Conservation (phyloP, 1,284 basidiomycete genomes). For the Cystobasidium sp. region DNA sequence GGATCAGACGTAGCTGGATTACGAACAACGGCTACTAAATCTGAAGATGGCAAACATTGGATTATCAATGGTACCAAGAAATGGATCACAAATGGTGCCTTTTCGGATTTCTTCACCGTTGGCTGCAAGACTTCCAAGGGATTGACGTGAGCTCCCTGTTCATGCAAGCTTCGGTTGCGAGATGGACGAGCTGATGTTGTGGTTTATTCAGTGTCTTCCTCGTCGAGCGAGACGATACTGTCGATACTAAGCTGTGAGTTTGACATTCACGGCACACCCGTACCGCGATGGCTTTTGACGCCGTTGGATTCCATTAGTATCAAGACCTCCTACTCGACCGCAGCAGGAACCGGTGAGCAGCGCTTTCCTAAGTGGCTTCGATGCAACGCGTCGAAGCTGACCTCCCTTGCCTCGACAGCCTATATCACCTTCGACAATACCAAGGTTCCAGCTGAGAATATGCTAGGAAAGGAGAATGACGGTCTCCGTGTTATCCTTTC, state of each 20-base stretch:
- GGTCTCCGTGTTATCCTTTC: slow-evolving; percentile 57
- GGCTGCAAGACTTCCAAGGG: slow-evolving; percentile 39
- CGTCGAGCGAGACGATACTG: slow-evolving; percentile 41
- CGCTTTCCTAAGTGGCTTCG: not conserved
- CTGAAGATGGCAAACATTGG: slow-evolving; percentile 72
- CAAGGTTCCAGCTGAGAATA: slow-evolving; percentile 59
- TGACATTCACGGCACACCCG: no score
- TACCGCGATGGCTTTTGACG: no score
- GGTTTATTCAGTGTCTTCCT: slow-evolving; percentile 25
- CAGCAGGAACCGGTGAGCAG: slow-evolving; percentile 42
- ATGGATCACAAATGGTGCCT: slow-evolving; percentile 57
- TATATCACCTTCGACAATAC: slow-evolving; percentile 48
- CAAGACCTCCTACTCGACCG: slow-evolving; percentile 50
- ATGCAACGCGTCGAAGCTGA: not conserved
- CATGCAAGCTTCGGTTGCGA: not conserved
- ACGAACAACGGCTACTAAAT: slow-evolving; percentile 77
- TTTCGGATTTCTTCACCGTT: slow-evolving; percentile 39
- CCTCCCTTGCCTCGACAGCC: not conserved
- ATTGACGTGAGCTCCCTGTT: slow-evolving; percentile 8
- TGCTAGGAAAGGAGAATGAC: slow-evolving; percentile 58
- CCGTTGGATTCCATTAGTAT: slow-evolving; percentile 52
- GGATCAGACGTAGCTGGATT: slow-evolving; percentile 62
- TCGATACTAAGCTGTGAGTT: slow-evolving; percentile 43
- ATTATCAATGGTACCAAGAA: slow-evolving; percentile 54
- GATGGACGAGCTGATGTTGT: not conserved